A percentile compares a stretch with the other conserved stretches of the same genome.
phyloP scores from a whole-genome alignment of 1,284 basidiomycete species.

The Cryptococcus deneoformans region DNA sequence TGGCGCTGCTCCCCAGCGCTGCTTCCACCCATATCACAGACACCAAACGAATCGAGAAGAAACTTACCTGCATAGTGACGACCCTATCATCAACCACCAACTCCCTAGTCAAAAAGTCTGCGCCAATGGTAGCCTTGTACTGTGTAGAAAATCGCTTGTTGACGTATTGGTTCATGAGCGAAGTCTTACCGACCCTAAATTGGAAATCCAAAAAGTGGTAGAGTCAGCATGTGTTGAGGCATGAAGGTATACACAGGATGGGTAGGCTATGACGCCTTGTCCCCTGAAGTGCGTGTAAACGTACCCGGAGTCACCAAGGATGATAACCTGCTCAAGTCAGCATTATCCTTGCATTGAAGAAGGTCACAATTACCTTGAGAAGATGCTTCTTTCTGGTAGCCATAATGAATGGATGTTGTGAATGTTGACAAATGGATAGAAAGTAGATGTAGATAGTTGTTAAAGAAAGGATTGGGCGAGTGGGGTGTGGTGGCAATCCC shows the following conservation, averaged over 20 bases:
- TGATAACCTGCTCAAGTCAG: conserved; percentile 72
- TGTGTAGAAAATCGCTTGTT: conserved; percentile 99
- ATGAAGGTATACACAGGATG: background rate
- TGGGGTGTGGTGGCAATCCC: too few relatives aligned
- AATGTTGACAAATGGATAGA: background rate
- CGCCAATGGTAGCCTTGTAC: conserved; percentile 93
- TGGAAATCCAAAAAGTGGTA: background rate
- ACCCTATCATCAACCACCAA: conserved; percentile 97
- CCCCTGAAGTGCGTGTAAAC: conserved; percentile 42
- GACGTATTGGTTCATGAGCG: conserved; percentile 99
- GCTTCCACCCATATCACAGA: background rate
- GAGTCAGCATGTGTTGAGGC: background rate
- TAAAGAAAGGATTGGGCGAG: background rate
- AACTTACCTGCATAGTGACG: conserved; percentile 93
- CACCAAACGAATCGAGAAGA: background rate
- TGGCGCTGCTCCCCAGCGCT: background rate
- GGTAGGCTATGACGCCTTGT: background rate
- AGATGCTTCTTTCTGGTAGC: conserved; percentile 69
- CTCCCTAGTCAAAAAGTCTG: conserved; percentile 87
- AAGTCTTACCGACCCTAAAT: conserved; percentile 96
- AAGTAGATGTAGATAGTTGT: background rate
- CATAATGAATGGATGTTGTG: conserved; percentile 42
- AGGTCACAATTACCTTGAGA: conserved; percentile 69
- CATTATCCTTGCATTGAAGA: background rate
- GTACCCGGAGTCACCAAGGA: conserved; percentile 95